phyloP scores from a whole-genome alignment of 2,329 filamentous ascomycete species.

The Zasmidium citrigriseum region DNA sequence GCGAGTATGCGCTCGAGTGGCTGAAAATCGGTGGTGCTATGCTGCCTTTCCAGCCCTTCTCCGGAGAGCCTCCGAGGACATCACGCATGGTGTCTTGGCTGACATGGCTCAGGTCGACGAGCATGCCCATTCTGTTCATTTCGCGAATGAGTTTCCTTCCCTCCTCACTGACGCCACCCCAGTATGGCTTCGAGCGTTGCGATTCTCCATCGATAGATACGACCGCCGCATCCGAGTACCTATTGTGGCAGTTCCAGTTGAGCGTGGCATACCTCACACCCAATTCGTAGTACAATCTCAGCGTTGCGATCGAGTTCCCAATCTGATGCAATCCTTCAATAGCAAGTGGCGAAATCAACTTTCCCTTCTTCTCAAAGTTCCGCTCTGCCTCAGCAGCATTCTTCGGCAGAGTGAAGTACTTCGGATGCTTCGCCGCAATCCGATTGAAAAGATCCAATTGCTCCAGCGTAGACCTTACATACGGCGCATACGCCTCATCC shows the following conservation, averaged over 20 bases:
- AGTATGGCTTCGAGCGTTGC: slow-evolving; percentile 55
- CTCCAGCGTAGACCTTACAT: slow-evolving; percentile 67
- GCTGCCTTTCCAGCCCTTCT: slow-evolving; percentile 67
- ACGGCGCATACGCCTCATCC: slow-evolving; percentile 67
- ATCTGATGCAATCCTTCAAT: slow-evolving; percentile 93
- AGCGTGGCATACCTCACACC: slow-evolving; percentile 87
- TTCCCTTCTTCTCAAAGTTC: slow-evolving; percentile 46
- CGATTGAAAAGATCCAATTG: slow-evolving; percentile 74
- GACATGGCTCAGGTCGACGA: slow-evolving; percentile 85
- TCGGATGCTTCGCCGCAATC: slow-evolving; percentile 64
- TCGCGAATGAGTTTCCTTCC: slow-evolving; percentile 73
- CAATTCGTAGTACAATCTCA: slow-evolving; percentile 73
- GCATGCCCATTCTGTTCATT: slow-evolving; percentile 93
- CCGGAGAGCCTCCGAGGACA: slow-evolving; percentile 60
- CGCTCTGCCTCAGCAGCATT: slow-evolving; percentile 63
- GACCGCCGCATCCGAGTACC: slow-evolving; percentile 81
- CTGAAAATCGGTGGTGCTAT: slow-evolving; percentile 84
- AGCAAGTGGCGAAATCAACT: slow-evolving; percentile 74
- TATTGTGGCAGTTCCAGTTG: slow-evolving; percentile 92
- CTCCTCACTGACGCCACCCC: slow-evolving; percentile 70
- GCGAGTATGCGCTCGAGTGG: slow-evolving; percentile 76
- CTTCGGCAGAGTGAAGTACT: slow-evolving; percentile 65
- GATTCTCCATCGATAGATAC: slow-evolving; percentile 50
- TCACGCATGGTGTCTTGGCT: slow-evolving; percentile 82
- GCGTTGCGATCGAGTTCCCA: slow-evolving; percentile 75